Evolutionary conservation across 768 basidiomycete genomes (phyloP), one percentile per base, ranked within the genome.

Genomic region (Macrolepiota fuliginosa): DNA sequence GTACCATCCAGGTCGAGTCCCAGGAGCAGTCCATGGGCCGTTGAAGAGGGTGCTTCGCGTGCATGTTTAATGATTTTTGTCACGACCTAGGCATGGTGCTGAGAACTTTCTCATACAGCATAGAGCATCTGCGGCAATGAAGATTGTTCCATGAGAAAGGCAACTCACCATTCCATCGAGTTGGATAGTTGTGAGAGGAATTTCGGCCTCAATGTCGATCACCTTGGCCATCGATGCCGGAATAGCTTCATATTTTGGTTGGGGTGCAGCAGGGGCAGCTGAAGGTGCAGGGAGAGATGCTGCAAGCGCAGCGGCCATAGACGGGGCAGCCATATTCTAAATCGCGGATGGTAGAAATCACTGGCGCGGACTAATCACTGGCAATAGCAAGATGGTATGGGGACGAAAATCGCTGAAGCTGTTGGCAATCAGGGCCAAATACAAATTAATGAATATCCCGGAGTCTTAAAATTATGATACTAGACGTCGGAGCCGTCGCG

Each of bases 51-150:
- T 13, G 88, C 81, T 71, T 96, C 96, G 54, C 89, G 84, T 46
- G 91, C 85, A 71, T 97, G 96, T 76, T 97, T 96, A 69, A 96
- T 81, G 57, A 98, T 95, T 79, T 96, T 97, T 58, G 91, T 85
- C 60, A 96, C 88, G 56, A 93, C 94, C 95, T 96, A 71, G 47
- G 60, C 61, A 57, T 62, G 64, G 45, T 29, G 36, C 49, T 51
- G 47, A 62, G 60, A 15, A 37, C 37, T 58, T 39, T 40, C 13
- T 37, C 24, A 35, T 6, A 35, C 12, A 32, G 36, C 3, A 13
- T 35, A 13, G 51, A 40, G 36, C 24, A 22, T 29, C 17, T 2
- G 51, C 19, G 27, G 47, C 22, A 29, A 52, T 54, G 42, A 49
- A 37, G 11, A 60, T n/a, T 37, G 63, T 62, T 60, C 49, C 19